Evolutionary conservation across 2,329 filamentous ascomycete species (phyloP).

Genomic region (Nemania bipapillata): DNA sequence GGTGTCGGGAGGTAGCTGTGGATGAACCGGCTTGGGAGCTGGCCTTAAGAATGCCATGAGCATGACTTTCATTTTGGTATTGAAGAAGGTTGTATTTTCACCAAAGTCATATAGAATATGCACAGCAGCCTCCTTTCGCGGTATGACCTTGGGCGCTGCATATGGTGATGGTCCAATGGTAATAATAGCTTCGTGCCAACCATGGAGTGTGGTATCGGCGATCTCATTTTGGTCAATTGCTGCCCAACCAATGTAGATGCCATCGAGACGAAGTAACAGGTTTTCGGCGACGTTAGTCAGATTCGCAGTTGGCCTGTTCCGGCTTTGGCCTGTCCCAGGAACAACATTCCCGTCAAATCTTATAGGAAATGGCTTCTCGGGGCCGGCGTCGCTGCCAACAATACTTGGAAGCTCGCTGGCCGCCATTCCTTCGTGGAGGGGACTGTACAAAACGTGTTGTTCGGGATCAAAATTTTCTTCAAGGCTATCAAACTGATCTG

Average conservation of each 20-base stretch:
- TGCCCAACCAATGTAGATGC: slow-evolving; percentile 74
- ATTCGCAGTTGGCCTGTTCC: slow-evolving; percentile 63
- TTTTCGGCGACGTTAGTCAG: slow-evolving; percentile 64
- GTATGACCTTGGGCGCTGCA: slow-evolving; percentile 58
- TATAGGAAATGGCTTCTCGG: slow-evolving; percentile 64
- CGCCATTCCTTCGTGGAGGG: slow-evolving; percentile 49
- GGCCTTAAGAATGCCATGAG: slow-evolving; percentile 70
- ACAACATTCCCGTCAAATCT: slow-evolving; percentile 62
- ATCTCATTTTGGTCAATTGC: slow-evolving; percentile 55
- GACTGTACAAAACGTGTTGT: slow-evolving; percentile 53
- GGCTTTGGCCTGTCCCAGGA: slow-evolving; percentile 57
- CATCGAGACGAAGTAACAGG: slow-evolving; percentile 64
- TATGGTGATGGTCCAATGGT: slow-evolving; percentile 64
- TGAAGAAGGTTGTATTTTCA: slow-evolving; percentile 54
- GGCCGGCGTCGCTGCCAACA: slow-evolving; percentile 63
- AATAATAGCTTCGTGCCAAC: slow-evolving; percentile 71
- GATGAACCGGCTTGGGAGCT: slow-evolving; percentile 38
- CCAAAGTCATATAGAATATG: slow-evolving; percentile 66
- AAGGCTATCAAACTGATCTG: slow-evolving; percentile 49
- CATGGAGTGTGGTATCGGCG: slow-evolving; percentile 51
- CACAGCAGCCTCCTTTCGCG: slow-evolving; percentile 62
- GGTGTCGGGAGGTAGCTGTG: slow-evolving; percentile 41
- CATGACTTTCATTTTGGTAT: slow-evolving; percentile 61
- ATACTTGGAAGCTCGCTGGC: slow-evolving; percentile 53
- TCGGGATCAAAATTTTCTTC: slow-evolving; percentile 54